Base-by-base conservation (phyloP, 192 early-diverging fungal genomes). In the Phlyctochytrium arcticum region DNA sequence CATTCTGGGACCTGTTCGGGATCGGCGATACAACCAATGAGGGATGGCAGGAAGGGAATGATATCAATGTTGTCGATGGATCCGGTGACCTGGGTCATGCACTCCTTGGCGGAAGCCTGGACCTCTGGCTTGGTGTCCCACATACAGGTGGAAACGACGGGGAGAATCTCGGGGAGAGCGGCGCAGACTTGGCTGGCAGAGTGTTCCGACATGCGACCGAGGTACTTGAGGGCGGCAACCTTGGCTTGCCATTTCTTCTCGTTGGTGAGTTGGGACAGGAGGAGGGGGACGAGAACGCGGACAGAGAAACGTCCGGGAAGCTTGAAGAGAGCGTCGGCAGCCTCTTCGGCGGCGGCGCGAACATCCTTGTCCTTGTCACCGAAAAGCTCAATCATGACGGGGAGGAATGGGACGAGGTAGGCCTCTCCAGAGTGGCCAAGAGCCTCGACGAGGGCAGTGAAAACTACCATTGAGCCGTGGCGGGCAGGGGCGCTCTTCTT, bases 71-170 rank as follows among this genome's bases (percentile, higher is more conserved):
- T 92, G 65, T 82, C 86, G 50, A 91, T 76, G 34, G 87, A 74
- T 47, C 71, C 78, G 77, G 85, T 88, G 65, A 88, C 80, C 67
- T 84, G 79, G 32, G 75, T 83, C 78, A 90, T 87, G 67, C 80
- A 70, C 62, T 77, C 68, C 48, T 79, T 86, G 46, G 89, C 90
- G 53, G 88, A 81, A 48, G 56, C 70, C 58, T 74, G 71, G 58
- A 88, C 85, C 66, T 89, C 87, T 46, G 85, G 78, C 78, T 91
- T 91, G 58, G 88, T 89, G 75, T 89, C 90, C 84, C 88, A 88
- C 83, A 92, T 89, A 55, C 79, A 79, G 62, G 87, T 83, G 47
- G 84, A 88, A 66, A 92, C 80, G 54, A 78, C 75, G 46, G 88
- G 88, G 33, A 90, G 80, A 61, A 92, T 84, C 42, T 86, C 75